Conservation (phyloP, 2,329 filamentous ascomycete species). For the Aspergillus pseudoterreus region DNA sequence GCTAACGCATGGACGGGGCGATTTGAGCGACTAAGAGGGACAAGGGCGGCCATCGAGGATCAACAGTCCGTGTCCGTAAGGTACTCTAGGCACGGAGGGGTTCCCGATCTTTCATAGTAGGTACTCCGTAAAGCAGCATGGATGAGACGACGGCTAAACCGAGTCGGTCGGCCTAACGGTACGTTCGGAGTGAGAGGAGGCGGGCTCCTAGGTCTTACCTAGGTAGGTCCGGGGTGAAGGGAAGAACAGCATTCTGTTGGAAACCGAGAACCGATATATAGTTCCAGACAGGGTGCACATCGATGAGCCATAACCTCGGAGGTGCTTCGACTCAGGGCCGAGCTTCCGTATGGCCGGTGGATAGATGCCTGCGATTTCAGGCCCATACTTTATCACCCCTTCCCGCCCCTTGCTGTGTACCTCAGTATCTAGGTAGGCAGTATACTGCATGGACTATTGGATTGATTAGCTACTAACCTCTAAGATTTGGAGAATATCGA, state of each 20-base stretch:
- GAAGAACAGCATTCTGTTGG: background rate
- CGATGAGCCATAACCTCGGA: slow-evolving; percentile 11
- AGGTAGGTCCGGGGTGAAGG: slow-evolving; percentile 4
- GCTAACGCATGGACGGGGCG: background rate
- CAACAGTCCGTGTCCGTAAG: too few species aligned
- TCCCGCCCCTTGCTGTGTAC: too few species aligned
- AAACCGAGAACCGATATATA: background rate
- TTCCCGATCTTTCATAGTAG: too few species aligned
- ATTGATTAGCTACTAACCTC: too few species aligned
- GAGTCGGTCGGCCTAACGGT: background rate
- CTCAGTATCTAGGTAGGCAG: too few species aligned
- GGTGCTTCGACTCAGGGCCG: slow-evolving; percentile 3
- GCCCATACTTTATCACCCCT: background rate
- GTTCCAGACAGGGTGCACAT: background rate
- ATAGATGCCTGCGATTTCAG: background rate
- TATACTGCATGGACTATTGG: too few species aligned
- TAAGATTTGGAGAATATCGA: background rate
- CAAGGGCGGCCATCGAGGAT: too few species aligned
- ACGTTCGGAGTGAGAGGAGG: background rate
- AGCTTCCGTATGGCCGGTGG: slow-evolving; percentile 11
- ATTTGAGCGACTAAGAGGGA: background rate
- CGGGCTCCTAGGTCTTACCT: background rate
- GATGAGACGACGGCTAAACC: background rate
- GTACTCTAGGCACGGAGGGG: too few species aligned
- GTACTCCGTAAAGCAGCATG: too few species aligned